Conservation (phyloP, 257 asterid genomes). For the Salvia rosmarinus region DNA sequence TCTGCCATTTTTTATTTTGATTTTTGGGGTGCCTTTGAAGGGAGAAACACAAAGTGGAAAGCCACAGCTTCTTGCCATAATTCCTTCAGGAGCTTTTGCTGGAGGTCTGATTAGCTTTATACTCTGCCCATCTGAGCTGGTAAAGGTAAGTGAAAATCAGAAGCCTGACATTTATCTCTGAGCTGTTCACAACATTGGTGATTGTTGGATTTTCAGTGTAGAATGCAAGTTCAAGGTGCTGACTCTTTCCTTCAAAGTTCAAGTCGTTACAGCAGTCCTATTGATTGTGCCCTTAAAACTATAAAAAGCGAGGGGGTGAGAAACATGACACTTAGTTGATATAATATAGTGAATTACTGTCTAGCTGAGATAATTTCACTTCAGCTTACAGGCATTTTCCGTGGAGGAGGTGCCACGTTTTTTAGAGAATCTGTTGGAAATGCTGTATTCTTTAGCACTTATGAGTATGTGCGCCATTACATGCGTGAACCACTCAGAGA, state of each 20-base stretch:
- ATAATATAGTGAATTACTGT: slow-evolving; percentile 26
- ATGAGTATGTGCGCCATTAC: slow-evolving; percentile 76
- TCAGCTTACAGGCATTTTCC: slow-evolving; percentile 81
- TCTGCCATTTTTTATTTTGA: neutral
- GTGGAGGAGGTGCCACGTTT: slow-evolving; percentile 79
- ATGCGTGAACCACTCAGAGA: slow-evolving; percentile 65
- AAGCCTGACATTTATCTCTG: slow-evolving; percentile 27
- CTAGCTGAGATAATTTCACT: slow-evolving; percentile 48
- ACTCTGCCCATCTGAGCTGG: slow-evolving; percentile 85
- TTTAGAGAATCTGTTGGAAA: slow-evolving; percentile 83
- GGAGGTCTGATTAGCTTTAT: slow-evolving; percentile 85
- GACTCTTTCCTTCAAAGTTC: slow-evolving; percentile 55
- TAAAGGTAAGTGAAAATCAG: slow-evolving; percentile 62
- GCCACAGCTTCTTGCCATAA: slow-evolving; percentile 72
- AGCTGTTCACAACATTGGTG: slow-evolving; percentile 36
- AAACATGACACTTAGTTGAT: slow-evolving; percentile 28
- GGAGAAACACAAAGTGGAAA: slow-evolving; percentile 56
- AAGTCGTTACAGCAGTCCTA: slow-evolving; percentile 68
- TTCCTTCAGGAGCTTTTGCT: slow-evolving; percentile 80
- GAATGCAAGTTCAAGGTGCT: slow-evolving; percentile 96
- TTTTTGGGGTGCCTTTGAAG: slow-evolving; percentile 42
- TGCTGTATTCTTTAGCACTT: slow-evolving; percentile 82
- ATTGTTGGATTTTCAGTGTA: slow-evolving; percentile 81
- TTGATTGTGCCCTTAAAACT: slow-evolving; percentile 83
- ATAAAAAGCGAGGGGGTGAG: slow-evolving; percentile 84